Base-by-base conservation (phyloP, 192 early-diverging fungal genomes). In the Backusella sp. region DNA sequence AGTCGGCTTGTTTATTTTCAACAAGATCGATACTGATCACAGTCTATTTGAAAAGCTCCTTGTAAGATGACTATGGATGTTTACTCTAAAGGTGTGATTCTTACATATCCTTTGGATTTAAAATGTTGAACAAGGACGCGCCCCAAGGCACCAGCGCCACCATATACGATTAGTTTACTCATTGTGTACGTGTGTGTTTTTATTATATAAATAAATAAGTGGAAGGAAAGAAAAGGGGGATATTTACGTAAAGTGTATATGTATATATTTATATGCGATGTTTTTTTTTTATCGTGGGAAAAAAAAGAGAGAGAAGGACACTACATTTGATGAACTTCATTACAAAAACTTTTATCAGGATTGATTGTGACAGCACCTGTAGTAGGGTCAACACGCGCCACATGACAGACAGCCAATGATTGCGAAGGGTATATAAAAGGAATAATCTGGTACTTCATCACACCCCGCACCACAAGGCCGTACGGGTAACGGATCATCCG, bases 61-160 rank as follows among this genome's bases (percentile, higher is more conserved):
- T n/a, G 36, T 19, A 26, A 62, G 56, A 9, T 70, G 32, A 0
- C 0, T 70, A 9, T 70, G 11, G 11, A 11, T 39, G 37, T 30
- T 6, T 35, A 17, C 6, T 14, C 30, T 12, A 66, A 30, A 66
- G 30, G 39, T n/a, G 11, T 12, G 12, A 4, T 11, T 71, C 82
- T 81, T 88, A 90, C 91, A 91, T 91, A 97, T 30, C 91, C 83
- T 32, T 91, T 85, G n/a, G 83, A 75, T 68, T 89, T 87, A 82
- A 99, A 96, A 23, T 84, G 78, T 0, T 86, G 78, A 66, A 97
- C 92, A 59, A 94, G 74, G 28, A 89, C 84, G 35, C 91, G 84
- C 37, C 97, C 97, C 34, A 99, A 91, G n/a, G 90, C 93, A 39
- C 97, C 97, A 56, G 88, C 76, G 74, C 96, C 97, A 66, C 97